These are phyloP conservation scores for Alectoria sarmentosa DNA, from an alignment of 495 filamentous ascomycete genomes.

Conservation along the genomic window DNA sequence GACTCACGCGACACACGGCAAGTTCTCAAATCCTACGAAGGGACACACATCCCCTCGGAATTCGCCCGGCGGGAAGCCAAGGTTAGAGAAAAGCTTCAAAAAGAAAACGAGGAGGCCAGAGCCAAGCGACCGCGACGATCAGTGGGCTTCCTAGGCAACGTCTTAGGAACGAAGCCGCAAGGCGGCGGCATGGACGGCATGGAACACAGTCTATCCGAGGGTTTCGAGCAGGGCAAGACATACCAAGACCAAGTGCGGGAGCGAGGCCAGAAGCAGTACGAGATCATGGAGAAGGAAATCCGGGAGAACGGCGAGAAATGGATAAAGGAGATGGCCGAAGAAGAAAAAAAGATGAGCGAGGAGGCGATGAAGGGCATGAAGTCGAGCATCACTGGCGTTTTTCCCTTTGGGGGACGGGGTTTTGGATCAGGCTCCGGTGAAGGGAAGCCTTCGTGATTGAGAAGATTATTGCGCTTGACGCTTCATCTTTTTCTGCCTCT, in stretches of 20 bases:
- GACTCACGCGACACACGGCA: conserved; percentile 74
- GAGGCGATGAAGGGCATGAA: conserved; percentile 88
- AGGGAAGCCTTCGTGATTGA: conserved; percentile 27
- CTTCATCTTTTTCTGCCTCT: not conserved
- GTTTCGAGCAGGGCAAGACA: conserved; percentile 86
- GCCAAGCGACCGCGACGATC: conserved; percentile 52
- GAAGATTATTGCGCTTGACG: not conserved
- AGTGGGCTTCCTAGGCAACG: conserved; percentile 54
- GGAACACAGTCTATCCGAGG: conserved; percentile 62
- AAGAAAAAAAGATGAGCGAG: conserved; percentile 77
- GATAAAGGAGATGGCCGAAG: conserved; percentile 81
- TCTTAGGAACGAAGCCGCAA: conserved; percentile 66
- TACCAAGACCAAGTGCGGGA: conserved; percentile 87
- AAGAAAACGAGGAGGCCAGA: conserved; percentile 63
- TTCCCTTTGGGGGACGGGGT: conserved; percentile 37
- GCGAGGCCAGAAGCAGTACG: conserved; percentile 81
- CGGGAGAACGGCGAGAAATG: conserved; percentile 87
- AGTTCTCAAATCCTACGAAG: conserved; percentile 81
- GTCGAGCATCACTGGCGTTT: conserved; percentile 49
- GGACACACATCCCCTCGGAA: conserved; percentile 76
- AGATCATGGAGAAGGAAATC: conserved; percentile 81
- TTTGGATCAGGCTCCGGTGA: conserved; percentile 26
- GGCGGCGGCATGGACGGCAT: conserved; percentile 46
- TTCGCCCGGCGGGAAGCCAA: conserved; percentile 83
- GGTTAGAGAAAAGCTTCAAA: conserved; percentile 71